Evolutionary conservation across 2,329 filamentous ascomycete genomes (phyloP).

Genomic region (Nigrospora sphaerica): DNA sequence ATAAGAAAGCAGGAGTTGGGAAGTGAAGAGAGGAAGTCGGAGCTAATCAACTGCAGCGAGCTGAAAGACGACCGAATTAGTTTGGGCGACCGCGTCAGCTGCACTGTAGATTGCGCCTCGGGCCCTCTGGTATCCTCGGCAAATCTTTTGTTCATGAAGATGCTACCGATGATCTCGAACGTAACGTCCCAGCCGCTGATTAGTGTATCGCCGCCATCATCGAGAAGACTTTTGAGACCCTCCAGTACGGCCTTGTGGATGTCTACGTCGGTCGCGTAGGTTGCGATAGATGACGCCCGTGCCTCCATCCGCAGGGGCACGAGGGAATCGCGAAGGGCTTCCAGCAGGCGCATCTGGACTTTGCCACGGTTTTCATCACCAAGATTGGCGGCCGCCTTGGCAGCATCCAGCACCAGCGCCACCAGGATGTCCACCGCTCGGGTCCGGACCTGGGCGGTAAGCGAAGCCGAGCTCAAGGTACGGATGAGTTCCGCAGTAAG

Average conservation of each 20-base stretch:
- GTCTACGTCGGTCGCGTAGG: slow-evolving; percentile 62
- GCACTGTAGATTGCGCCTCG: slow-evolving; percentile 20
- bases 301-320: slow-evolving; percentile 47
- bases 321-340: slow-evolving; percentile 57
- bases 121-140: slow-evolving; percentile 25
- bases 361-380: slow-evolving; percentile 43
- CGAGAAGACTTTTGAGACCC: slow-evolving; percentile 72
- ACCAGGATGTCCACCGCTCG: slow-evolving; percentile 60
- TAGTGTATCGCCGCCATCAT: slow-evolving; percentile 80
- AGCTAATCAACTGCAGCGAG: slow-evolving; percentile 86
- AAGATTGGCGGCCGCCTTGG: slow-evolving; percentile 46
- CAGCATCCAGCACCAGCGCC: slow-evolving; percentile 49
- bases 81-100: slow-evolving; percentile 57
- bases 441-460: slow-evolving; percentile 45
- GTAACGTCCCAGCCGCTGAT: slow-evolving; percentile 78
- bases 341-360: slow-evolving; percentile 67
- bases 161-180: slow-evolving; percentile 77
- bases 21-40: slow-evolving; percentile 77
- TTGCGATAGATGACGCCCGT: slow-evolving; percentile 46
- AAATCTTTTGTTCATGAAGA: slow-evolving; percentile 51
- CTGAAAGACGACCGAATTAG: slow-evolving; percentile 83
- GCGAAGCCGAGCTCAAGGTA: slow-evolving; percentile 38
- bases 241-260: slow-evolving; percentile 77
- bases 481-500: slow-evolving; percentile 50
- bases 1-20: slow-evolving; percentile 66